Conservation (phyloP, 345 rosid genomes). For the Nasturtium officinale region DNA sequence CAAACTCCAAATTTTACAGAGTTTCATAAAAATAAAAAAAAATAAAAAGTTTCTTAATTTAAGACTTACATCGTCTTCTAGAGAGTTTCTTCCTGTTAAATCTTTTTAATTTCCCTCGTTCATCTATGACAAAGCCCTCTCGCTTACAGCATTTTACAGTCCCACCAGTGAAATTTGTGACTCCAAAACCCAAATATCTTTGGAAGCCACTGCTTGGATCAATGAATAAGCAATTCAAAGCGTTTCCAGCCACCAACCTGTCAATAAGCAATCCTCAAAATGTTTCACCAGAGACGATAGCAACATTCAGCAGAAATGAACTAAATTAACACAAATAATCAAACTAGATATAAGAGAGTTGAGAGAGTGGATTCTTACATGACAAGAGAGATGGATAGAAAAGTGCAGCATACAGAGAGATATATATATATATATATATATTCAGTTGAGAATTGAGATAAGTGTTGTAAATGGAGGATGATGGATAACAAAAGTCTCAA, state of each 20-base stretch:
- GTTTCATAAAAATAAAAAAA: not conserved
- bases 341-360: not conserved
- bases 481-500: slow-evolving; percentile 21
- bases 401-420: not conserved
- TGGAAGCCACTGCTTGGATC: slow-evolving; percentile 41
- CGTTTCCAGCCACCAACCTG: slow-evolving; percentile 56
- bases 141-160: slow-evolving; percentile 47
- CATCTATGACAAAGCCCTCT: slow-evolving; percentile 68
- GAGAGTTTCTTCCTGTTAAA: slow-evolving; percentile 72
- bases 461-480: not conserved
- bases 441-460: not conserved
- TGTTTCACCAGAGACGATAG: not conserved
- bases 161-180: slow-evolving; percentile 41
- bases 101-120: slow-evolving; percentile 64
- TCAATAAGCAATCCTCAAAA: not conserved
- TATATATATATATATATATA: too few relatives aligned
- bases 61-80: slow-evolving; percentile 59
- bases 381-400: slow-evolving; percentile 22
- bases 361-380: slow-evolving; percentile 30
- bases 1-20: not conserved
- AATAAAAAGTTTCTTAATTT: not conserved
- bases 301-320: not conserved
- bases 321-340: not conserved
- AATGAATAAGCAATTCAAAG: slow-evolving; percentile 44
- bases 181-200: slow-evolving; percentile 40